Percentiles rank a stretch among this genome's conserved stretches.
phyloP scores from a whole-genome alignment of 1,284 basidiomycete species.

The Calocybe gambosa region DNA sequence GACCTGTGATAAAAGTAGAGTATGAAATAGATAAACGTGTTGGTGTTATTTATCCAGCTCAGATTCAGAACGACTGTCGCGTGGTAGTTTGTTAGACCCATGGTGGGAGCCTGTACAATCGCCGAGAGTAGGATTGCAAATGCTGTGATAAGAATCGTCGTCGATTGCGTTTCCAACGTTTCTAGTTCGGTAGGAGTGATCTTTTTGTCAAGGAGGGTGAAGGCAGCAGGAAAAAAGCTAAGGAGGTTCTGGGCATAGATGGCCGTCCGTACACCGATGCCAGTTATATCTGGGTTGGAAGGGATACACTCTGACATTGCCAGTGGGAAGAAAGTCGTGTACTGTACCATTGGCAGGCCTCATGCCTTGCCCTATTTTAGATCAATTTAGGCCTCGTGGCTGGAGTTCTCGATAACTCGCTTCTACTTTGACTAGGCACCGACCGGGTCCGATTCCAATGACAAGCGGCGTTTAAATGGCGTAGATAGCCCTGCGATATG shows the following conservation, averaged over 20 bases:
- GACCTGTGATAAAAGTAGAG: background rate
- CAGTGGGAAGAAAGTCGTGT: background rate
- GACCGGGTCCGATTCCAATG: no score
- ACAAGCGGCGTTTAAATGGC: no score
- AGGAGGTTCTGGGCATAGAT: slow-evolving; percentile 23
- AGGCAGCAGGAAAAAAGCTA: slow-evolving; percentile 18
- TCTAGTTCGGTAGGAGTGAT: slow-evolving; percentile 17
- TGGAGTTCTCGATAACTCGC: no score
- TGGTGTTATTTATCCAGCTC: slow-evolving; percentile 27
- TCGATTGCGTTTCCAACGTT: slow-evolving; percentile 18
- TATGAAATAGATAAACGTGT: slow-evolving; percentile 14
- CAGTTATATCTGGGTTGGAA: slow-evolving; percentile 22
- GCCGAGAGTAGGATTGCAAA: slow-evolving; percentile 22
- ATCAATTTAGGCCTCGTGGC: no score
- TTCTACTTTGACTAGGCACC: no score
- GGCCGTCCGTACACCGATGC: slow-evolving; percentile 24
- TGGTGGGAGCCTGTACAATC: slow-evolving; percentile 17
- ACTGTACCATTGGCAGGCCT: no score
- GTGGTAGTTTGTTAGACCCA: slow-evolving; percentile 17
- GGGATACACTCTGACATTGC: slow-evolving; percentile 1
- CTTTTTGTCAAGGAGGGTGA: slow-evolving; percentile 15
- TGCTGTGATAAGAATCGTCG: slow-evolving; percentile 20
- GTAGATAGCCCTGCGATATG: no score
- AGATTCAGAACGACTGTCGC: slow-evolving; percentile 19
- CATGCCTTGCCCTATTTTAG: no score